Percentiles rank a stretch among this genome's conserved stretches.
Conservation (phyloP, 495 filamentous ascomycete species). For the Staphylotrichum tortipilum region DNA sequence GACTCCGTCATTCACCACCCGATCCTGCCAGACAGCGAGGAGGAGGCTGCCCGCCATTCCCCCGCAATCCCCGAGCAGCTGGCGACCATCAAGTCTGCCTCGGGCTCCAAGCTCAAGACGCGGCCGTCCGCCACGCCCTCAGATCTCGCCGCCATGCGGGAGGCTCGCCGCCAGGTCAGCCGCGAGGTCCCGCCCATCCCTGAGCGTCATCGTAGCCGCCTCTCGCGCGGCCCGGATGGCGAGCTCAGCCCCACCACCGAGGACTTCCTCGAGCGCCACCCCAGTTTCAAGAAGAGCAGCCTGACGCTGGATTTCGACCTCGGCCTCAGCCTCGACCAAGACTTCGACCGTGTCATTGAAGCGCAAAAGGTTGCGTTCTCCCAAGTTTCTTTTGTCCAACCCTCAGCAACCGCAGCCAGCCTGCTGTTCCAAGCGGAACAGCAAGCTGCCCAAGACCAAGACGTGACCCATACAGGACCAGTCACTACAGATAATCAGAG, state of each 20-base stretch:
- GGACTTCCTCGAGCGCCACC: conserved; percentile 40
- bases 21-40: conserved; percentile 36
- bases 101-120: conserved; percentile 81
- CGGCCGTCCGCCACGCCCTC: conserved; percentile 78
- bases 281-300: conserved; percentile 51
- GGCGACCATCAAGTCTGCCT: conserved; percentile 79
- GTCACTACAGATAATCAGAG: conserved; percentile 8
- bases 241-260: conserved; percentile 20
- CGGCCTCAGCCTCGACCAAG: conserved; percentile 76
- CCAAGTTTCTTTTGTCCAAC: conserved; percentile 34
- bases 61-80: conserved; percentile 68
- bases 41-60: conserved; percentile 40
- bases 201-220: conserved; percentile 46
- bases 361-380: conserved; percentile 86
- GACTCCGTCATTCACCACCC: conserved; percentile 91
- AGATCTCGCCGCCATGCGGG: conserved; percentile 80
- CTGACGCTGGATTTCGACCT: conserved; percentile 69
- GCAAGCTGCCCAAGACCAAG: not conserved
- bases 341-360: conserved; percentile 94
- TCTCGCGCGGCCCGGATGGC: conserved; percentile 36
- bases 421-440: not conserved
- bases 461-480: conserved; percentile 6
- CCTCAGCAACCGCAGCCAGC: conserved; percentile 25
- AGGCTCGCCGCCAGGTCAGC: conserved; percentile 76
- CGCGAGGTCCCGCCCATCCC: conserved; percentile 58